phyloP scores from a whole-genome alignment of 169 alveolate species.

The Eimeria tenella region DNA sequence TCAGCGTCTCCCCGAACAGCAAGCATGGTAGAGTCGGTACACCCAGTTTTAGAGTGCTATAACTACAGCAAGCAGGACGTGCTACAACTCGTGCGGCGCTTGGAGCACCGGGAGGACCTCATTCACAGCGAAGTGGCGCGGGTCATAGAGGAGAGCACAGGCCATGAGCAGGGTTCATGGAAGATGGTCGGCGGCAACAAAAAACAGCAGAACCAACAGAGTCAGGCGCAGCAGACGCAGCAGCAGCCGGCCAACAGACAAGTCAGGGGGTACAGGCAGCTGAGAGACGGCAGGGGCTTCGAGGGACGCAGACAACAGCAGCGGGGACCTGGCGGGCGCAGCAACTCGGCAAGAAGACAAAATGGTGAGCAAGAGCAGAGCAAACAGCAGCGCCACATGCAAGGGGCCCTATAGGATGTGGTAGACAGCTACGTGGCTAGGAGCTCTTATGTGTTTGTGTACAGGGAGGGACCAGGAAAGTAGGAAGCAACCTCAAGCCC shows the following conservation, averaged over 20 bases:
- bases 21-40: constrained; percentile 74
- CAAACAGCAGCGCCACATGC: constrained; percentile 39
- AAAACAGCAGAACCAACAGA: constrained; percentile 68
- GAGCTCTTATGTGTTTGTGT: background rate
- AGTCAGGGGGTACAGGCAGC: background rate
- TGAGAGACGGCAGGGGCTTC: constrained; percentile 1
- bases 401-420: background rate
- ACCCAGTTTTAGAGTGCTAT: constrained; percentile 73
- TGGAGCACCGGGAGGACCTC: constrained; percentile 61
- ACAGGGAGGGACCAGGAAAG: constrained; percentile 26
- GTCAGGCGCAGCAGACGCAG: background rate
- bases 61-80: constrained; percentile 74
- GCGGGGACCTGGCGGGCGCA: constrained; percentile 8
- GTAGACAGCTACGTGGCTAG: background rate
- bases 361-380: constrained; percentile 14
- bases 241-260: background rate
- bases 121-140: constrained; percentile 68
- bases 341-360: constrained; percentile 11
- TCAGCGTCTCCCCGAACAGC: constrained; percentile 67
- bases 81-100: constrained; percentile 52
- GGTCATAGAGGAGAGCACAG: constrained; percentile 68
- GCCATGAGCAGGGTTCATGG: constrained; percentile 79
- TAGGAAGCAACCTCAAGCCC: background rate
- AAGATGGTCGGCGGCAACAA: constrained; percentile 59
- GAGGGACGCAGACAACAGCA: constrained; percentile 37